Base-by-base conservation (phyloP, 2,329 filamentous ascomycete genomes). In the Fusarium solani-melongenae region DNA sequence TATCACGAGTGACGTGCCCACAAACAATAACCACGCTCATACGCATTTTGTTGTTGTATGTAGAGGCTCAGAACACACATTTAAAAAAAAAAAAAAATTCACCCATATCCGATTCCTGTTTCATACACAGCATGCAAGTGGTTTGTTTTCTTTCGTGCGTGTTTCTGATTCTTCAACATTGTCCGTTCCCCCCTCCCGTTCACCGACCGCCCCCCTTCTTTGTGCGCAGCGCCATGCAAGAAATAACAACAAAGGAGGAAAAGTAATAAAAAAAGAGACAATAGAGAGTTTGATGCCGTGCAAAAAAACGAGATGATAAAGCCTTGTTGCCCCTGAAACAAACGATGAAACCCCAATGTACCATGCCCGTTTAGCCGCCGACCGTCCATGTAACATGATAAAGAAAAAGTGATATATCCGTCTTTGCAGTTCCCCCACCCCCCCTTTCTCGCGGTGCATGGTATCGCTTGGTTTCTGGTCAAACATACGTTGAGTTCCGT, bases 211-310 rank as follows among this genome's bases (percentile, higher is more conserved):
- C 67, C 68, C 67, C 67, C 63, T 69, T 71, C 70, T 72, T 72
- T 69, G 66, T 66, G 68, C 61, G 75, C 66, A 67, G 71, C 75
- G 74, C 75, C 72, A 77, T 77, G 75, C 75, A 74, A 73, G 64
- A 22, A 65, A 71, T 31, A 53, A 34, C 11, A 65, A 65, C 65
- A 36, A 31, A 56, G 61, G 49, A 62, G 41, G 53, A 56, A 53
- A 62, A 57, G 39, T 51, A 27, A 27, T n/a, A 27, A 27, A 41
- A 58, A 56, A 12, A 38, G 20, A 49, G 24, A 49, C 41, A 46
- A 46, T 46, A 46, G 41, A 46, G 41, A 46, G 41, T 46, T 46
- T 49, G 44, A 49, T 49, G 44, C 44, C 44, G 24, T 49, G 49
- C 11, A 20, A 33, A n/a, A n/a, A 20, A 31, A 20, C n/a, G 49